Conservation (phyloP, 768 basidiomycete species). For the Russula dissimulans region DNA sequence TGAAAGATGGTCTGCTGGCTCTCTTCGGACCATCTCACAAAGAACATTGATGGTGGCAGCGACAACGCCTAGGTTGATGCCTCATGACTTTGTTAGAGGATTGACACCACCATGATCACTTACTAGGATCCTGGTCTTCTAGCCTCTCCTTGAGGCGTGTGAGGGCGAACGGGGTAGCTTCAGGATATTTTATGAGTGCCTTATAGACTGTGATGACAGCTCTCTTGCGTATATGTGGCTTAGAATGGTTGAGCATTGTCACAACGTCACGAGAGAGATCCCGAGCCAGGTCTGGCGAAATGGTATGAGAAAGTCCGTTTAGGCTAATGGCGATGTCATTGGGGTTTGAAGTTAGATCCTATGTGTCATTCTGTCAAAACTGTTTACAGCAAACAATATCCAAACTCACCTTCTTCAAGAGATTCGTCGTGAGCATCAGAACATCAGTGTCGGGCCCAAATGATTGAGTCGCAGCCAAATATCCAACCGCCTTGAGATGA, state of each 20-base stretch:
- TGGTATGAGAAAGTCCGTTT: conserved; percentile 75
- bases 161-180: conserved; percentile 57
- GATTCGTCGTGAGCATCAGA: conserved; percentile 92
- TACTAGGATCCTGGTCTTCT: conserved; percentile 69
- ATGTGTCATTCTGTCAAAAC: conserved; percentile 17
- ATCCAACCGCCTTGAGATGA: conserved; percentile 92
- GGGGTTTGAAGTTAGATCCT: conserved; percentile 78
- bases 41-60: conserved; percentile 89
- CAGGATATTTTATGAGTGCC: conserved; percentile 74
- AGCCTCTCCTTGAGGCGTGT: conserved; percentile 68
- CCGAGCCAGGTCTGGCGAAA: conserved; percentile 82
- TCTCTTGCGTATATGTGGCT: conserved; percentile 80
- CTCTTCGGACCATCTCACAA: conserved; percentile 79
- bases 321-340: conserved; percentile 67
- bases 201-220: conserved; percentile 81
- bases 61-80: conserved; percentile 59
- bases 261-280: conserved; percentile 83
- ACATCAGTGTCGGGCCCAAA: conserved; percentile 95
- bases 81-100: background rate
- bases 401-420: conserved; percentile 75
- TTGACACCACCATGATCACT: conserved; percentile 13
- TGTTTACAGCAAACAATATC: background rate
- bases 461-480: conserved; percentile 86
- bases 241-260: conserved; percentile 83
- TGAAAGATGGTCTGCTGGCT: conserved; percentile 71